A percentile compares a stretch with the other conserved stretches of the same genome.
Evolutionary conservation across 2,329 filamentous ascomycete genomes (phyloP).

Genomic region (Talaromyces sp.): DNA sequence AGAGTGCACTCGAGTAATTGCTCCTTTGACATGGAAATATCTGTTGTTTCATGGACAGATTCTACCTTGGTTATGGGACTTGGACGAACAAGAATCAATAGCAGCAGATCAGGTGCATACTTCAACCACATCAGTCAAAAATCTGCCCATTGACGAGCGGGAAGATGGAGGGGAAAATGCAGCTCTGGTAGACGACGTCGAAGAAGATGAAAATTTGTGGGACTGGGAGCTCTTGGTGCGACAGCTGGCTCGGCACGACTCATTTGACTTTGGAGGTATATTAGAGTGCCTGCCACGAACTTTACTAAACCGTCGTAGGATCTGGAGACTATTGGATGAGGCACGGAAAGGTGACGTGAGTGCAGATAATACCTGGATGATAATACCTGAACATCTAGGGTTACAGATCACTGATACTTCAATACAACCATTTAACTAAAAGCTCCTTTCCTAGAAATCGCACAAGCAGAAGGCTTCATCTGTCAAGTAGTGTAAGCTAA

Average conservation of each 20-base stretch:
- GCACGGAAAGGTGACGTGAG: background rate
- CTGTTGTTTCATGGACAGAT: slow-evolving; percentile 2
- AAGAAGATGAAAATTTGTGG: slow-evolving; percentile 4
- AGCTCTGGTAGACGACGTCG: background rate
- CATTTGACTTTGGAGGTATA: background rate
- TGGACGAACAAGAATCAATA: background rate
- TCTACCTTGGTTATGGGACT: slow-evolving; percentile 10
- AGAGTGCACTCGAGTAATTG: background rate
- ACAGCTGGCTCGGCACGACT: background rate
- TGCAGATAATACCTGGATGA: too few species aligned
- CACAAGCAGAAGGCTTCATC: too few species aligned
- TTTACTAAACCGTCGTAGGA: background rate
- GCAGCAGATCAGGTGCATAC: background rate
- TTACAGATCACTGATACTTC: too few species aligned
- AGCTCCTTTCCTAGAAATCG: too few species aligned
- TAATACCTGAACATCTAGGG: too few species aligned
- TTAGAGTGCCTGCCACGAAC: background rate
- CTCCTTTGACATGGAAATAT: slow-evolving; percentile 1
- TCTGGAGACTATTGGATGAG: slow-evolving; percentile 4
- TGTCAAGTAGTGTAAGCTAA: too few species aligned
- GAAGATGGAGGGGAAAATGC: background rate
- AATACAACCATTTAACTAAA: too few species aligned
- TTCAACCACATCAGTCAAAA: background rate
- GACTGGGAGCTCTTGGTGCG: slow-evolving; percentile 10
- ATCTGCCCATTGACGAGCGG: background rate